Percentiles rank a stretch among this genome's conserved stretches.
Evolutionary conservation across 495 filamentous ascomycete species (phyloP).

Genomic region (Lophium mytilinum): DNA sequence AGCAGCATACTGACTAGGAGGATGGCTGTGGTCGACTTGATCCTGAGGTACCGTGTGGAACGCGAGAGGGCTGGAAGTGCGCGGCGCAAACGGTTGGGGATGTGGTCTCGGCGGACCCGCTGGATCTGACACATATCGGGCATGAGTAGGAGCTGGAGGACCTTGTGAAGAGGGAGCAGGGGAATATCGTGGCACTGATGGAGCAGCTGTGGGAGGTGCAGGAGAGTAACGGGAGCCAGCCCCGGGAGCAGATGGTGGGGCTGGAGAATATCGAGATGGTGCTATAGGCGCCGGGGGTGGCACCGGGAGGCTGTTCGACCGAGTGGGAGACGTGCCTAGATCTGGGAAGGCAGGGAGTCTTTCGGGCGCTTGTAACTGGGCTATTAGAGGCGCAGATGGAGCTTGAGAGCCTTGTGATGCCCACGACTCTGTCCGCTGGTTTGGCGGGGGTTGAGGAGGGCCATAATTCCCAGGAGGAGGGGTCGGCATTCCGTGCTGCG

Average conservation of each 20-base stretch:
- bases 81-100: slow-evolving; percentile 64
- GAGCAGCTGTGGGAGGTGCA: slow-evolving; percentile 31
- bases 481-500: slow-evolving; percentile 30
- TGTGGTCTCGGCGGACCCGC: slow-evolving; percentile 32
- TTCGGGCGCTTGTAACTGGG: slow-evolving; percentile 49
- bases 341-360: slow-evolving; percentile 30
- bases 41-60: slow-evolving; percentile 49
- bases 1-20: slow-evolving; percentile 18
- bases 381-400: slow-evolving; percentile 36
- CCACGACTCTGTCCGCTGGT: slow-evolving; percentile 20
- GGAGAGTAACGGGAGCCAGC: slow-evolving; percentile 19
- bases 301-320: slow-evolving; percentile 20
- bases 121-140: slow-evolving; percentile 20
- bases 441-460: slow-evolving; percentile 18
- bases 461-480: slow-evolving; percentile 23
- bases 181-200: slow-evolving; percentile 42
- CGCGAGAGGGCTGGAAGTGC: slow-evolving; percentile 79
- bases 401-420: slow-evolving; percentile 25
- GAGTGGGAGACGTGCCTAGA: slow-evolving; percentile 38
- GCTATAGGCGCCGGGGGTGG: slow-evolving; percentile 19
- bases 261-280: slow-evolving; percentile 23
- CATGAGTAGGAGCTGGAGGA: slow-evolving; percentile 23
- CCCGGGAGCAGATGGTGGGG: slow-evolving; percentile 9
- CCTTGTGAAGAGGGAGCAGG: slow-evolving; percentile 42
- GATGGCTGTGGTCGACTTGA: slow-evolving; percentile 1